A percentile compares a stretch with the other conserved stretches of the same genome.
These are phyloP conservation scores for Gymnopilus junonius DNA, from an alignment of 768 basidiomycete genomes.

Conservation along the genomic window DNA sequence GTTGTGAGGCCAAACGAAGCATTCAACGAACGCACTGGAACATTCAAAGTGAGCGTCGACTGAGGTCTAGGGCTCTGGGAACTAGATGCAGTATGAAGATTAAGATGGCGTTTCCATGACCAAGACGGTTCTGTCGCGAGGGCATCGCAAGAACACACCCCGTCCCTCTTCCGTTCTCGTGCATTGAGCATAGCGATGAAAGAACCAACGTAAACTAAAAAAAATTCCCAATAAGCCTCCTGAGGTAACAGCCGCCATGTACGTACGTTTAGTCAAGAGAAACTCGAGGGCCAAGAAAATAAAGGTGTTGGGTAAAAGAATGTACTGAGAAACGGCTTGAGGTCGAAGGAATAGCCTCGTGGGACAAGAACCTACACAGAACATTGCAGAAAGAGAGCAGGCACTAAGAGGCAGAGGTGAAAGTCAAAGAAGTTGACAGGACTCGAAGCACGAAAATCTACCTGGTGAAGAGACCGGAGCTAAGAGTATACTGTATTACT, in stretches of 20 bases:
- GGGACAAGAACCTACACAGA: constrained; percentile 35
- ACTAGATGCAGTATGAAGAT: constrained; percentile 21
- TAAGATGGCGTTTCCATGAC: constrained; percentile 12
- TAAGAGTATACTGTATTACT: constrained; percentile 41
- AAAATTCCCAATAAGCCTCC: not conserved
- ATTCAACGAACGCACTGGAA: not conserved
- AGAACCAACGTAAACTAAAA: constrained; percentile 51
- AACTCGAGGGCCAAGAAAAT: constrained; percentile 47
- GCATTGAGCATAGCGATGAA: constrained; percentile 51
- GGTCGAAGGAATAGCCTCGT: not conserved
- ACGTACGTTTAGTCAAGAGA: constrained; percentile 48
- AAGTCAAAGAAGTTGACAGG: not conserved
- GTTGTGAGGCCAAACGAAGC: not conserved
- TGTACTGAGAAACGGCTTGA: constrained; percentile 34
- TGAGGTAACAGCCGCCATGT: not conserved
- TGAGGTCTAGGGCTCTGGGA: constrained; percentile 25
- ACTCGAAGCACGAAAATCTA: constrained; percentile 3
- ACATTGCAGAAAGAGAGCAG: constrained; percentile 47
- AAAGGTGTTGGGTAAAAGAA: constrained; percentile 46
- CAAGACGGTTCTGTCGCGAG: constrained; percentile 9
- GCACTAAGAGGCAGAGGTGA: constrained; percentile 35
- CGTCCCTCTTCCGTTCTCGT: constrained; percentile 30
- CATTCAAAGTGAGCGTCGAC: not conserved
- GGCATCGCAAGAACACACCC: not conserved
- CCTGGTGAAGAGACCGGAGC: constrained; percentile 45